These are phyloP conservation scores for Phytophthora syringae DNA, from an alignment of 352 stramenopile genomes.

Conservation along the genomic window DNA sequence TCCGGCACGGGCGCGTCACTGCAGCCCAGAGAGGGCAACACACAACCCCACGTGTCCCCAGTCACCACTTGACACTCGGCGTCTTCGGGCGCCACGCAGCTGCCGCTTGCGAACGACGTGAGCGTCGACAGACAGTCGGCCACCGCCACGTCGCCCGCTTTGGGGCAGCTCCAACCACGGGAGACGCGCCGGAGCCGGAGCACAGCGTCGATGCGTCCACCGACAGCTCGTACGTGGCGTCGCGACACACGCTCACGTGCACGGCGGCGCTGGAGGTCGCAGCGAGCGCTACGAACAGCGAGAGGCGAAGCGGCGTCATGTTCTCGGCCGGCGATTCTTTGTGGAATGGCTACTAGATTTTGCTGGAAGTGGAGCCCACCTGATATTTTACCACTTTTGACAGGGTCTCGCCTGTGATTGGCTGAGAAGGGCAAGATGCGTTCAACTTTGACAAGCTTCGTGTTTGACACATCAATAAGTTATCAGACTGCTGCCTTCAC, in stretches of 20 bases:
- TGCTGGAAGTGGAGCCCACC: constrained; percentile 1
- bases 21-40: constrained; percentile 49
- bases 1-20: constrained; percentile 1
- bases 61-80: constrained; percentile 43
- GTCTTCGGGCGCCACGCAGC: constrained; percentile 46
- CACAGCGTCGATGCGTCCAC: constrained; percentile 31
- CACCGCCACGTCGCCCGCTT: constrained; percentile 40
- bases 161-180: constrained; percentile 40
- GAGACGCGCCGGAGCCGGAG: constrained; percentile 32
- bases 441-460: neutral
- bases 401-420: constrained; percentile 21
- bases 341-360: constrained; percentile 21
- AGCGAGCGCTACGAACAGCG: constrained; percentile 15
- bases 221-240: constrained; percentile 49
- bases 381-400: constrained; percentile 30
- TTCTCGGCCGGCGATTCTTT: neutral
- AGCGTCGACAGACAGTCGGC: constrained; percentile 47
- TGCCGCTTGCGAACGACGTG: constrained; percentile 27
- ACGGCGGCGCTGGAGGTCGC: constrained; percentile 9
- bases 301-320: constrained; percentile 23
- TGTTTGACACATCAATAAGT: neutral
- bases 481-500: neutral
- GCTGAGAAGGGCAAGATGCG: neutral
- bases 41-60: constrained; percentile 48
- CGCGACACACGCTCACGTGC: constrained; percentile 50